phyloP scores from a whole-genome alignment of 192 early-diverging fungal species.

The Podila horticola region DNA sequence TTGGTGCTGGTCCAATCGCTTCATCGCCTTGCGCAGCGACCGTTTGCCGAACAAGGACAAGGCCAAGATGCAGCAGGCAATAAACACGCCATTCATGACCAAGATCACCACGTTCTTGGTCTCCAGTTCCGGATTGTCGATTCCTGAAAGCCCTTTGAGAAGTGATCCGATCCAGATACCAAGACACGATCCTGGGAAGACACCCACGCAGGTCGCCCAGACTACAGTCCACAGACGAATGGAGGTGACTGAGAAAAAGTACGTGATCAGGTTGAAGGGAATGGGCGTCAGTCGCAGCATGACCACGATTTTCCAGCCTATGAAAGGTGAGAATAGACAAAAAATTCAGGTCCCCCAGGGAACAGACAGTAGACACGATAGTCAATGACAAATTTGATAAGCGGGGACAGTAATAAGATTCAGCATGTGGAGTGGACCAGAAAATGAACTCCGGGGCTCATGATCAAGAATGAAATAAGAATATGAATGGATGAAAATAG shows the following conservation, averaged over 20 bases:
- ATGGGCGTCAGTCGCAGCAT: constrained; percentile 56
- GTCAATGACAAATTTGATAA: too few relatives aligned
- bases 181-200: constrained; percentile 55
- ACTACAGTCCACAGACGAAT: constrained; percentile 50
- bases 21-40: constrained; percentile 53
- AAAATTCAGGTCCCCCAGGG: not conserved
- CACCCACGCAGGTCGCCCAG: constrained; percentile 56
- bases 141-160: constrained; percentile 52
- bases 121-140: constrained; percentile 55
- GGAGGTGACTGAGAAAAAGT: constrained; percentile 58
- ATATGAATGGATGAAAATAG: not conserved
- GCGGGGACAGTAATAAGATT: not conserved
- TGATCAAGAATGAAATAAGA: not conserved
- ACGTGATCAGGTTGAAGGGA: constrained; percentile 57
- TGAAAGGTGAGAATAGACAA: not conserved
- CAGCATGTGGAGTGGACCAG: not conserved
- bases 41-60: constrained; percentile 56
- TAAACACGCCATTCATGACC: constrained; percentile 55
- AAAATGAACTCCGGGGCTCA: not conserved
- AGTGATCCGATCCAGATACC: constrained; percentile 59
- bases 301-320: constrained; percentile 64
- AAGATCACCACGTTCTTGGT: constrained; percentile 52
- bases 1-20: constrained; percentile 42
- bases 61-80: constrained; percentile 46
- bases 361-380: too few relatives aligned